These are phyloP conservation scores for Tanacetum coccineum DNA, from an alignment of 129 eudicot species.

Conservation along the genomic window DNA sequence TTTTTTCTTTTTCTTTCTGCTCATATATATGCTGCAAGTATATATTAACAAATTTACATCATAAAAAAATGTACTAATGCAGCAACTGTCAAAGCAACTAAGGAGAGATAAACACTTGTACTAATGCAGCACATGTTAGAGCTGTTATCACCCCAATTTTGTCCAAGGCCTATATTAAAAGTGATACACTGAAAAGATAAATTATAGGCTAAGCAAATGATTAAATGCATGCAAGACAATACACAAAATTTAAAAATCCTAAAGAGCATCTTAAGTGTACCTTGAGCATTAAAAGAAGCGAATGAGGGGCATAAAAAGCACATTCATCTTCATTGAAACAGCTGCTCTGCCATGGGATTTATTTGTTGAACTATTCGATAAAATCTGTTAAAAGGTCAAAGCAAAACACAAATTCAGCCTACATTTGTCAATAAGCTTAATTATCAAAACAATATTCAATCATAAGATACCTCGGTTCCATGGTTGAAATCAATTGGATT, in stretches of 20 bases:
- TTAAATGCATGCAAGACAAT: neutral
- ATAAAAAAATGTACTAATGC: no score
- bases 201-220: constrained; percentile 22
- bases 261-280: constrained; percentile 28
- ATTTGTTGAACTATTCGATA: no score
- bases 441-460: no score
- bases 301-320: constrained; percentile 87
- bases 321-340: constrained; percentile 95
- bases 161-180: constrained; percentile 68
- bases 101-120: constrained; percentile 57
- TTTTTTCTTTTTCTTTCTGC: no score
- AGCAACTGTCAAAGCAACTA: no score
- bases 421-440: no score
- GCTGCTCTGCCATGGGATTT: constrained; percentile 94
- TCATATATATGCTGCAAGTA: no score
- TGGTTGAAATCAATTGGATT: no score
- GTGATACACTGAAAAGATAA: constrained; percentile 19
- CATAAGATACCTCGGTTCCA: no score
- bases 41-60: no score
- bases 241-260: constrained; percentile 1
- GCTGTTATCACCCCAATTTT: constrained; percentile 64
- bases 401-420: no score
- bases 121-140: constrained; percentile 82
- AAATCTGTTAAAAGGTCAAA: no score
- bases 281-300: constrained; percentile 82